A percentile compares a stretch with the other conserved stretches of the same genome.
phyloP scores from a whole-genome alignment of 345 rosid genomes.

The Microcos paniculata region DNA sequence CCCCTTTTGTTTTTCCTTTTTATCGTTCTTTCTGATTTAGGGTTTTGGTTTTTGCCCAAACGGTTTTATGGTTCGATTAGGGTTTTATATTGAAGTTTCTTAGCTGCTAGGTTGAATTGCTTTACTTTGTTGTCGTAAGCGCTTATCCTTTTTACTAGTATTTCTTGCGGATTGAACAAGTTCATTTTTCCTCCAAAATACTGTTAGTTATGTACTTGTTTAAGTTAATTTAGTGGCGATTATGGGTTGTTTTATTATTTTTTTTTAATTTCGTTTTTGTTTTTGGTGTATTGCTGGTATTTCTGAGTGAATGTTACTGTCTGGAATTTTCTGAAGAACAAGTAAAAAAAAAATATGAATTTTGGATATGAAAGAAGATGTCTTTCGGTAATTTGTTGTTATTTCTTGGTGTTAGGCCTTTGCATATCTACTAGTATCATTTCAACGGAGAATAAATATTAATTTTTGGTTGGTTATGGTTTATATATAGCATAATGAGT shows the following conservation, averaged over 20 bases:
- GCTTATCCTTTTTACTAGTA: not conserved
- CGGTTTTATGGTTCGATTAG: not conserved
- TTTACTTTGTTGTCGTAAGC: no score
- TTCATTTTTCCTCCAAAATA: not conserved
- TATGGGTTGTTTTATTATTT: not conserved
- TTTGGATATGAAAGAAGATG: not conserved
- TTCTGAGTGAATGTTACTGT: not conserved
- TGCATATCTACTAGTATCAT: not conserved
- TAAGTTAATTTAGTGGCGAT: not conserved
- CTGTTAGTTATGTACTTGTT: not conserved
- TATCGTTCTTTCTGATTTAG: not conserved
- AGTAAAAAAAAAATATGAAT: not conserved
- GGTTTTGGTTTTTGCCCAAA: constrained; percentile 8
- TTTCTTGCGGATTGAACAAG: not conserved
- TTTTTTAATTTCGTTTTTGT: not conserved
- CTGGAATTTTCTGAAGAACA: not conserved
- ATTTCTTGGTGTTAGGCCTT: not conserved
- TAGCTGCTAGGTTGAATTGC: not conserved
- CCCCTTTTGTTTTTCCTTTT: not conserved
- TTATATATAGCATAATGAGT: not conserved
- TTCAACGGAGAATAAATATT: not conserved
- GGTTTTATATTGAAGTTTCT: not conserved
- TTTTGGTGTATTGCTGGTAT: not conserved
- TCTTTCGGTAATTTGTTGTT: not conserved
- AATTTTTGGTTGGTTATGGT: not conserved